Evolutionary conservation across 495 filamentous ascomycete genomes (phyloP).

Genomic region (Trichoderma parareesei): DNA sequence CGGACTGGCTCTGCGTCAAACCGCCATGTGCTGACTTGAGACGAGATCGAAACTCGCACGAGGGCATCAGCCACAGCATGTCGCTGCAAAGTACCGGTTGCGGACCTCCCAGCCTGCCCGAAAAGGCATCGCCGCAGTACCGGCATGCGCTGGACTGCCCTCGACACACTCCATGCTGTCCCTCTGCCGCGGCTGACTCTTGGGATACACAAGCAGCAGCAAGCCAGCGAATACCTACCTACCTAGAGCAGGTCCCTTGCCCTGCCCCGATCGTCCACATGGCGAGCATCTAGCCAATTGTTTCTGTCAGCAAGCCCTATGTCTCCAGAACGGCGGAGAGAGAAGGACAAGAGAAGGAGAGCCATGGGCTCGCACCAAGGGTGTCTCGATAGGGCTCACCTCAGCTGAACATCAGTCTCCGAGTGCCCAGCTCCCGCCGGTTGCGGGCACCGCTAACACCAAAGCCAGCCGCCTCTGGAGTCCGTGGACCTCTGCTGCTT

Average conservation of each 20-base stretch:
- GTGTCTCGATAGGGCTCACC: slow-evolving; percentile 13
- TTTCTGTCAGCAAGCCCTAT: neutral
- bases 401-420: slow-evolving; percentile 11
- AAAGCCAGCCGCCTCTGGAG: slow-evolving; percentile 3
- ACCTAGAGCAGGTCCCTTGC: neutral
- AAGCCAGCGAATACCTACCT: neutral
- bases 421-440: slow-evolving; percentile 6
- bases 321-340: neutral
- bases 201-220: neutral
- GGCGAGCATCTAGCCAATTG: neutral
- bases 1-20: neutral
- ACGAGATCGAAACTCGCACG: neutral
- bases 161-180: neutral
- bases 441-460: slow-evolving; percentile 8
- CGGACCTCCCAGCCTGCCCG: neutral
- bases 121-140: neutral
- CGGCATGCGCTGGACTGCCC: neutral
- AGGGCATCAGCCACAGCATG: neutral
- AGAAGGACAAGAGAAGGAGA: neutral
- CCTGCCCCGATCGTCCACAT: neutral
- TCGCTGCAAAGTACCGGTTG: neutral
- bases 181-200: neutral
- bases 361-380: slow-evolving; percentile 2
- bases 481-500: neutral
- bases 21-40: neutral